phyloP scores from a whole-genome alignment of 768 basidiomycete genomes.

The Tricholoma furcatifolium region DNA sequence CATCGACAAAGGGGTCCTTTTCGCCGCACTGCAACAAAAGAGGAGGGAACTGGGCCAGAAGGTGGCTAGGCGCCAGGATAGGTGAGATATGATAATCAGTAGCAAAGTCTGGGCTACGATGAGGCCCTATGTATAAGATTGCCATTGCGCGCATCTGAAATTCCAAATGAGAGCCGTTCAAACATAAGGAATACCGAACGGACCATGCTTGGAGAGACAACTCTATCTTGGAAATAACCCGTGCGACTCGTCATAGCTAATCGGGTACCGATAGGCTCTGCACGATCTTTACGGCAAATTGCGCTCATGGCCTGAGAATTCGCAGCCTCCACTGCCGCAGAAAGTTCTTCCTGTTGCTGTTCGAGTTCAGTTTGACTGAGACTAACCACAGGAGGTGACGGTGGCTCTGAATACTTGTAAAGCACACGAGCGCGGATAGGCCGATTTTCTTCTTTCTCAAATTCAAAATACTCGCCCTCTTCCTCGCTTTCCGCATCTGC shows the following conservation, averaged over 20 bases:
- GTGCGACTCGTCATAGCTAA: conserved; percentile 95
- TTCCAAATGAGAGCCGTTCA: conserved; percentile 4
- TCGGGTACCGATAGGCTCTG: conserved; percentile 75
- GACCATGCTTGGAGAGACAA: conserved; percentile 96
- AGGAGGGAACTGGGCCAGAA: conserved; percentile 93
- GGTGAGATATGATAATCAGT: conserved; percentile 97
- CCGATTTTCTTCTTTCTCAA: conserved; percentile 64
- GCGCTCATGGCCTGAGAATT: conserved; percentile 42
- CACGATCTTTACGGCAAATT: conserved; percentile 27
- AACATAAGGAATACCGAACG: conserved; percentile 24
- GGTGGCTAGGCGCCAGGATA: conserved; percentile 77
- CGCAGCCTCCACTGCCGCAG: conserved; percentile 49
- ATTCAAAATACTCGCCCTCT: conserved; percentile 42
- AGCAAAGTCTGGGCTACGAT: conserved; percentile 90
- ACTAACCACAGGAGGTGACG: conserved; percentile 18
- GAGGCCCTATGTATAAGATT: conserved; percentile 92
- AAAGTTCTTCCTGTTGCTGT: conserved; percentile 51
- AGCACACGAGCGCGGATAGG: conserved; percentile 74
- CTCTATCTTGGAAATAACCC: conserved; percentile 90
- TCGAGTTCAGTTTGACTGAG: conserved; percentile 41
- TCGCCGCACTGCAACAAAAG: conserved; percentile 95
- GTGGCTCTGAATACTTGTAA: conserved; percentile 42
- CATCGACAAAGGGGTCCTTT: conserved; percentile 93
- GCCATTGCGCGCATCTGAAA: conserved; percentile 99
- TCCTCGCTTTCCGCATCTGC: conserved; percentile 56